phyloP scores from a whole-genome alignment of 176 grass and related monocot species.

The Oryza brachyantha region DNA sequence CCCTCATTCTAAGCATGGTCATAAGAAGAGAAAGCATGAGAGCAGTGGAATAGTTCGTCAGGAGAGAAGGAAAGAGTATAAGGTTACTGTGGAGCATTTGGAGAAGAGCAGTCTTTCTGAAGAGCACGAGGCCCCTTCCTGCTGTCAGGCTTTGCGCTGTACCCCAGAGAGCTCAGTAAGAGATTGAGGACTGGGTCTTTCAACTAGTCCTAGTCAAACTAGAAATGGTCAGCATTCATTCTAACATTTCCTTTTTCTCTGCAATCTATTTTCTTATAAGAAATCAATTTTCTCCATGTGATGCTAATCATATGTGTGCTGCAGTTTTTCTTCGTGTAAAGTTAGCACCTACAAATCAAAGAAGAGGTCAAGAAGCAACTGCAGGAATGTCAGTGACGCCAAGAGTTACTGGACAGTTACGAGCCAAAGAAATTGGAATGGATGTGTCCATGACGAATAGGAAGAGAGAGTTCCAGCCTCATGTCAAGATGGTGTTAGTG shows the following conservation, averaged over 20 bases:
- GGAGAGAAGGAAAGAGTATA: neutral
- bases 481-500: neutral
- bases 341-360: neutral
- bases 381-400: neutral
- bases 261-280: neutral
- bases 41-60: neutral
- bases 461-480: neutral
- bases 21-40: constrained; percentile 33
- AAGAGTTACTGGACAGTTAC: neutral
- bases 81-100: constrained; percentile 16
- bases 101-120: constrained; percentile 34
- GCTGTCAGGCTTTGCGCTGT: neutral
- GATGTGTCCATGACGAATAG: neutral
- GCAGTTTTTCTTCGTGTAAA: neutral
- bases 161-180: constrained; percentile 42
- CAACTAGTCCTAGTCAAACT: constrained; percentile 11
- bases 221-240: constrained; percentile 3
- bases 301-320: neutral
- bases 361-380: neutral
- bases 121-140: constrained; percentile 33
- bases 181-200: neutral
- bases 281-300: neutral
- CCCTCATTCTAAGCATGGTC: constrained; percentile 4
- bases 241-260: neutral
- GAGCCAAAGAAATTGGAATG: neutral